Evolutionary conservation across 1,284 basidiomycete species (phyloP), one percentile per base, ranked within the genome.

Genomic region (Malassezia brasiliensis): DNA sequence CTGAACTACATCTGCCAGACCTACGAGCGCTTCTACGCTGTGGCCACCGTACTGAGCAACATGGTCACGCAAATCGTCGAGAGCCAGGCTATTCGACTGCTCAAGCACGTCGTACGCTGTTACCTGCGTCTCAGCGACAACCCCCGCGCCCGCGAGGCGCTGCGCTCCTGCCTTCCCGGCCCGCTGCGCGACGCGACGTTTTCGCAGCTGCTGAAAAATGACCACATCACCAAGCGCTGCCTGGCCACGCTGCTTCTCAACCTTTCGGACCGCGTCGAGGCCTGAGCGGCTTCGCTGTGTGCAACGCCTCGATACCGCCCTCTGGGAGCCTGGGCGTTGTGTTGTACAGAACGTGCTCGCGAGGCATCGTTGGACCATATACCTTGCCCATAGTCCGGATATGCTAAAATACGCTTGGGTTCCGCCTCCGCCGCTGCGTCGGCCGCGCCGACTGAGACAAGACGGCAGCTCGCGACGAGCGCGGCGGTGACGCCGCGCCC

Each of bases 1-100:
- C 78, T 99, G 58, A 91, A 90, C 28, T 99, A 99, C 77, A 98
- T 99, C 72, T 98, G 93, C 72, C 93, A 98, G 77, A 98, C 94
- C 15, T 98, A 98, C 76, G 94, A 99, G 76, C 83, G 94, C 45
- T 99, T 99, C 79, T 98, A 96, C 75, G 94, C 94, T 14, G 94
- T 99, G 50, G 93, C 91, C 10, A 96, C 93, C 3, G 94, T 99
- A 28, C 80, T 99, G 57, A 89, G 88, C 79, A 96, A 96, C 77
- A 99, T 99, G 94, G 94, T 98, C 56, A 89, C 94, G 50, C 71
- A 73, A 54, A 74, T 74, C 31, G 69, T 70, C 22, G 94, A 99
- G 77, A 94, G 87, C 3, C 94, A 96, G 77, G 94, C 94, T 9
- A 93, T 98, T 34, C 80, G 94, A 65, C 78, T 99, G 52, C 79